Conservation (phyloP, 1,284 basidiomycete genomes). For the Psilocybe mexicana region DNA sequence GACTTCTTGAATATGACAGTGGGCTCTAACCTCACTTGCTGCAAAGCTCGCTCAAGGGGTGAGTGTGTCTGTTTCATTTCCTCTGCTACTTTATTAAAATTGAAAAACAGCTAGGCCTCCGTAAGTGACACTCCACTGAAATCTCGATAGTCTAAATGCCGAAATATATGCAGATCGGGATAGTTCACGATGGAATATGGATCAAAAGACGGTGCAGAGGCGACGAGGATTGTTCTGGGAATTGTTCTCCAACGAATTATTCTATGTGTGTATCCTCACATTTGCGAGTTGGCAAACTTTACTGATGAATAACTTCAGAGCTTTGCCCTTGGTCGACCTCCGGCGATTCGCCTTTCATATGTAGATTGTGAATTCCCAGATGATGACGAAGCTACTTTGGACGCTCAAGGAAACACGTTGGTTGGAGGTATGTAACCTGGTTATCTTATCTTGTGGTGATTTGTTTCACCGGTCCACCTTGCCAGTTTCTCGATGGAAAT, state of each 20-base stretch:
- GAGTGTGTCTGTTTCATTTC: slow-evolving; percentile 25
- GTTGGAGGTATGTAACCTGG: slow-evolving; percentile 45
- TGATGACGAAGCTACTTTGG: slow-evolving; percentile 47
- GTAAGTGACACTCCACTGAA: slow-evolving; percentile 34
- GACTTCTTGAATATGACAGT: slow-evolving; percentile 28
- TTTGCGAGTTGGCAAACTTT: not conserved
- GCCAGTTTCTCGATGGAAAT: slow-evolving; percentile 48
- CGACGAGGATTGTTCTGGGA: slow-evolving; percentile 63
- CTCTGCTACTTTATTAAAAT: not conserved
- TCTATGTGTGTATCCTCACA: slow-evolving; percentile 38
- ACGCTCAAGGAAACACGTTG: slow-evolving; percentile 46
- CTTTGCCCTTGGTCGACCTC: slow-evolving; percentile 53
- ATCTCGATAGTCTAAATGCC: not conserved
- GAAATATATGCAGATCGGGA: slow-evolving; percentile 49
- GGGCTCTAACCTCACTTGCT: slow-evolving; percentile 50
- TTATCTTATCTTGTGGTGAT: not conserved
- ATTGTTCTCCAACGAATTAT: slow-evolving; percentile 49
- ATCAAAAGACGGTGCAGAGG: slow-evolving; percentile 52
- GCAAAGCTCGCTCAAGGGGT: slow-evolving; percentile 61
- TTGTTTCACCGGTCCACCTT: not conserved
- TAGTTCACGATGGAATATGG: slow-evolving; percentile 57
- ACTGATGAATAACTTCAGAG: slow-evolving; percentile 36
- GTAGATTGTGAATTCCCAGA: slow-evolving; percentile 58
- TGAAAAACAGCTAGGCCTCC: slow-evolving; percentile 50
- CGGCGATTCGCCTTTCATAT: slow-evolving; percentile 55